Evolutionary conservation across 306 rosid genomes (phyloP).

Genomic region (Cajanus cajan): DNA sequence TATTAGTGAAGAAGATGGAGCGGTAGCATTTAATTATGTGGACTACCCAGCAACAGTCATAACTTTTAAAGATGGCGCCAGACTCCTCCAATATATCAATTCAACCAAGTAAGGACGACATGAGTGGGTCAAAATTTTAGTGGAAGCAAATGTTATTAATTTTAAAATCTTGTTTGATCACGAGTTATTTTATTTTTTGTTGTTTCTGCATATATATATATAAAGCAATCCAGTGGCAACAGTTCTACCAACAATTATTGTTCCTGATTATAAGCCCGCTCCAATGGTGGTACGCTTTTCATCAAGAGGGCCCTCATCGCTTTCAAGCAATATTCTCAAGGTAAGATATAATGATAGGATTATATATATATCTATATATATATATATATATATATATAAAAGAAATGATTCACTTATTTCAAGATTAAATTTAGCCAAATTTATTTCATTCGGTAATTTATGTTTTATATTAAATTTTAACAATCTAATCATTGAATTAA

Average conservation of each 20-base stretch:
- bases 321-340: conserved; percentile 64
- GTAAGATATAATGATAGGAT: conserved; percentile 12
- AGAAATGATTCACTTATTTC: no score
- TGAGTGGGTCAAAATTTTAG: not conserved
- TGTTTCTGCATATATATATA: not conserved
- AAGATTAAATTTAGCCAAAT: no score
- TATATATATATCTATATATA: no score
- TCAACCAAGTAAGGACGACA: conserved; percentile 54
- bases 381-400: no score
- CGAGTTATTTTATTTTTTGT: not conserved
- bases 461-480: no score
- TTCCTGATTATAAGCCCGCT: conserved; percentile 62
- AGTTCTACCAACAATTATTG: conserved; percentile 56
- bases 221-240: conserved; percentile 66
- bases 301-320: conserved; percentile 73
- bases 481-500: no score
- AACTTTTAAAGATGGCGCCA: conserved; percentile 39
- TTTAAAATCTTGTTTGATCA: not conserved
- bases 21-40: conserved; percentile 23
- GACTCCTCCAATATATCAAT: conserved; percentile 56
- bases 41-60: conserved; percentile 52
- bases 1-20: conserved; percentile 28
- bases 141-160: not conserved
- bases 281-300: conserved; percentile 67
- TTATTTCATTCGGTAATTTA: no score